Evolutionary conservation across 352 stramenopile genomes (phyloP), one percentile per base, ranked within the genome.

Genomic region (Phytophthora quininea): DNA sequence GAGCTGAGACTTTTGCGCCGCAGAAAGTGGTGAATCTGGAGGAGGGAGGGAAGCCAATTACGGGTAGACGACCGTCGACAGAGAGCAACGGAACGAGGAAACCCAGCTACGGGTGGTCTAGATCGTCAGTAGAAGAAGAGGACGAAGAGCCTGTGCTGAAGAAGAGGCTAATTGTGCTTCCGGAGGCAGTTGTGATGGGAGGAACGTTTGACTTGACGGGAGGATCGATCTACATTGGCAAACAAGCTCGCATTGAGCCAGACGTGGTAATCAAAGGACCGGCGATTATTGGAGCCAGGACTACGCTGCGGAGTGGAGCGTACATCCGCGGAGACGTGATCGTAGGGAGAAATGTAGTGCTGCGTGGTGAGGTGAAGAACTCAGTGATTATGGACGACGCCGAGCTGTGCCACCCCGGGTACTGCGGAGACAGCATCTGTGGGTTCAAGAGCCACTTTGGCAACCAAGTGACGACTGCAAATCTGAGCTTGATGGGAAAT

Each of bases 391-490:
- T 95, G 62, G 86, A 95, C 60, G 50, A 86, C 19, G 83, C 86
- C 0, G 84, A 93, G 80, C 64, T 95, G 3, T 86, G 83, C 40
- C 86, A 93, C 40, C 83, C 84, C 2, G 80, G 84, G 0, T 93
- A 95, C 64, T 91, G 80, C 47, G 84, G 84, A 14, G 86, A 93
- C 69, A 91, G 80, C 54, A 69, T 93, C 35, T 89, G 77, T 27
- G 86, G 86, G 3, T 86, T 82, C 60, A 90, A 88, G 64, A 91
- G 82, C 73, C 84, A 94, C 57, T 92, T 94, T 47, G 86, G 84
- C 50, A 94, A 94, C 73, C 86, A 94, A 62, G 86, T 90, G 30
- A 92, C 86, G 32, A 93, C 86, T 2, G 86, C 86, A 0, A 92
- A 94, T 54, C 69, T 94, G 37, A 87, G 76, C 38, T 62, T 94